Percentiles rank a stretch among this genome's conserved stretches.
Evolutionary conservation across 2,329 filamentous ascomycete genomes (phyloP).

Genomic region (Huntiella savannae): DNA sequence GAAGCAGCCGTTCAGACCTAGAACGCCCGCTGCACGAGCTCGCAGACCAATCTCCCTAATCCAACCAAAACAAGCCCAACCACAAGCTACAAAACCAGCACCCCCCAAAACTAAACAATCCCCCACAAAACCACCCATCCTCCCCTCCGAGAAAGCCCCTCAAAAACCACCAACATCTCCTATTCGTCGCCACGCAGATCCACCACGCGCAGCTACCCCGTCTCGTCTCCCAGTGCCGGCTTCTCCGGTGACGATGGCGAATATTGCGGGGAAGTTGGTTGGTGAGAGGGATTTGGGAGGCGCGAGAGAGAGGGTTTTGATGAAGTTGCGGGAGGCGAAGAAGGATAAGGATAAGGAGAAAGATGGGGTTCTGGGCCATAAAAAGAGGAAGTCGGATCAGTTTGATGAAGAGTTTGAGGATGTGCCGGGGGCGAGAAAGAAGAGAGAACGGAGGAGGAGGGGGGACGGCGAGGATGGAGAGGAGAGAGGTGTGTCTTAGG

Average conservation of each 20-base stretch:
- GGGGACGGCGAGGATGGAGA: constrained; percentile 43
- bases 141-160: neutral
- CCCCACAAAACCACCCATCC: neutral
- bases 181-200: too few species aligned
- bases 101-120: neutral
- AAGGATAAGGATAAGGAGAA: constrained; percentile 19
- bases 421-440: constrained; percentile 22
- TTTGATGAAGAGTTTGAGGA: constrained; percentile 6
- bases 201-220: too few species aligned
- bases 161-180: too few species aligned
- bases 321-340: neutral
- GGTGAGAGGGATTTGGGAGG: too few species aligned
- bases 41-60: constrained; percentile 7
- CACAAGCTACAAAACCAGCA: neutral
- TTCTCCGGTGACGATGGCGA: too few species aligned
- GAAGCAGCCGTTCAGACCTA: constrained; percentile 5
- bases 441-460: constrained; percentile 32
- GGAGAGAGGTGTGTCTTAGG: constrained; percentile 21
- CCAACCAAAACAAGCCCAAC: constrained; percentile 7
- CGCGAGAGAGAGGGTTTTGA: too few species aligned
- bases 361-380: constrained; percentile 12
- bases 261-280: too few species aligned
- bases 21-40: constrained; percentile 8
- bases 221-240: too few species aligned
- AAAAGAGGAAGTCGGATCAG: constrained; percentile 10